Evolutionary conservation across 768 basidiomycete species (phyloP).

Genomic region (Scleroderma citrinum): DNA sequence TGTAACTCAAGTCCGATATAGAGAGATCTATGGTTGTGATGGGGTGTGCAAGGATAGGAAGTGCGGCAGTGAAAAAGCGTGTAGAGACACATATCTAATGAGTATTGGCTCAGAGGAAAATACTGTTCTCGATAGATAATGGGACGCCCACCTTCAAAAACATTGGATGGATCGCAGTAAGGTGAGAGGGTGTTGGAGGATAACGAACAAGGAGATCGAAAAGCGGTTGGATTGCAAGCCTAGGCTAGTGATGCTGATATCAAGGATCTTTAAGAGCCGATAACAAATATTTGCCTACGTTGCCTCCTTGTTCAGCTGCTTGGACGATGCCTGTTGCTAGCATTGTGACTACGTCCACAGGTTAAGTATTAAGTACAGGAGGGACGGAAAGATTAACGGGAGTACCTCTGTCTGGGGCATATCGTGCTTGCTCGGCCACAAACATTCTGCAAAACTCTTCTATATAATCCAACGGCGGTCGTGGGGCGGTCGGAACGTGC

Average conservation of each 20-base stretch:
- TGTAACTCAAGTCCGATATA: conserved; percentile 64
- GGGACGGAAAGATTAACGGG: not conserved
- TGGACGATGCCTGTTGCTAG: conserved; percentile 60
- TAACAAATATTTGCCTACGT: conserved; percentile 37
- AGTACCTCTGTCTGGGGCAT: conserved; percentile 65
- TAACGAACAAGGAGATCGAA: conserved; percentile 57
- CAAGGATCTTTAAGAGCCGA: not conserved
- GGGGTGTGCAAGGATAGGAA: conserved; percentile 55
- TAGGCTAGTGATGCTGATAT: conserved; percentile 28
- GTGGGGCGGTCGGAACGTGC: conserved; percentile 30
- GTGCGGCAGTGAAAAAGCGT: conserved; percentile 47
- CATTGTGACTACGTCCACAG: conserved; percentile 44
- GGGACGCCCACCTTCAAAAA: conserved; percentile 51
- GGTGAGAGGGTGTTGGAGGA: conserved; percentile 46
- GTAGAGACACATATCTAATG: conserved; percentile 52
- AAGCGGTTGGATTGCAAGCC: conserved; percentile 52
- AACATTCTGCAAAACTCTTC: conserved; percentile 59
- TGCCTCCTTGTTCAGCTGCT: conserved; percentile 41
- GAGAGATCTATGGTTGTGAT: conserved; percentile 59
- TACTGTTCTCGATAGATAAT: not conserved
- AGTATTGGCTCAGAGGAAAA: not conserved
- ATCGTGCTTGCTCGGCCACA: conserved; percentile 54
- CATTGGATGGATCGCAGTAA: conserved; percentile 66
- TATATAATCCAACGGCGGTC: conserved; percentile 40
- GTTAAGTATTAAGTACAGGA: conserved; percentile 2